Evolutionary conservation across 768 basidiomycete species (phyloP).

Genomic region (Hericium alpestre): DNA sequence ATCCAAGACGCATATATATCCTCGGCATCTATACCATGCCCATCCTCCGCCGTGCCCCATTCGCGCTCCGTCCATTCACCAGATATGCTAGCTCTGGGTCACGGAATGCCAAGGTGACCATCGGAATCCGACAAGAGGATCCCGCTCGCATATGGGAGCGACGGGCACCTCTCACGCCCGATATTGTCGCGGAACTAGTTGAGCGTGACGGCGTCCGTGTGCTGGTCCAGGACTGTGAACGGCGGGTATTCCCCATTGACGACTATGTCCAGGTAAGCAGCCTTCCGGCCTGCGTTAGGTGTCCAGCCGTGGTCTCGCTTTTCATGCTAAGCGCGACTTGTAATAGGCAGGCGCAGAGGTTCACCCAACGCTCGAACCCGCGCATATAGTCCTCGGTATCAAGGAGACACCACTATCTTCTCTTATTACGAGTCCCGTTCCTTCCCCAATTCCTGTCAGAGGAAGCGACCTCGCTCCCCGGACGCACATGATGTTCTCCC

Average conservation of each 20-base stretch:
- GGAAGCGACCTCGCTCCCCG: conserved; percentile 28
- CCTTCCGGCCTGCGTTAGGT: neutral
- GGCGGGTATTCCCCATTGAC: conserved; percentile 56
- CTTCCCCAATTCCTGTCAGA: conserved; percentile 13
- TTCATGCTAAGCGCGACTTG: neutral
- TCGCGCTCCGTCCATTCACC: neutral
- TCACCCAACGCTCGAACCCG: conserved; percentile 40
- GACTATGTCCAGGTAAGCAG: conserved; percentile 56
- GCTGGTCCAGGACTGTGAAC: conserved; percentile 64
- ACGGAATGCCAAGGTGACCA: conserved; percentile 18
- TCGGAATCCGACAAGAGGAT: conserved; percentile 71
- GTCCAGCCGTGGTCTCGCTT: conserved; percentile 12
- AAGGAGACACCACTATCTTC: conserved; percentile 73
- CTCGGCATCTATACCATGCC: neutral
- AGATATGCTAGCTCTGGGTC: neutral
- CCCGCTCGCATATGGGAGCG: conserved; percentile 79
- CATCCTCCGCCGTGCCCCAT: conserved; percentile 8
- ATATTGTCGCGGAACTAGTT: conserved; percentile 54
- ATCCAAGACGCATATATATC: neutral
- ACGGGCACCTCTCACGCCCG: conserved; percentile 72
- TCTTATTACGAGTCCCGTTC: conserved; percentile 37
- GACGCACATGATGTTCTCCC: conserved; percentile 87
- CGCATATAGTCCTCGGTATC: conserved; percentile 78
- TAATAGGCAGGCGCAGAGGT: conserved; percentile 69
- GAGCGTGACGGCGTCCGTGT: conserved; percentile 48